phyloP scores from a whole-genome alignment of 495 filamentous ascomycete species.

The Talaromyces nanjingensis region DNA sequence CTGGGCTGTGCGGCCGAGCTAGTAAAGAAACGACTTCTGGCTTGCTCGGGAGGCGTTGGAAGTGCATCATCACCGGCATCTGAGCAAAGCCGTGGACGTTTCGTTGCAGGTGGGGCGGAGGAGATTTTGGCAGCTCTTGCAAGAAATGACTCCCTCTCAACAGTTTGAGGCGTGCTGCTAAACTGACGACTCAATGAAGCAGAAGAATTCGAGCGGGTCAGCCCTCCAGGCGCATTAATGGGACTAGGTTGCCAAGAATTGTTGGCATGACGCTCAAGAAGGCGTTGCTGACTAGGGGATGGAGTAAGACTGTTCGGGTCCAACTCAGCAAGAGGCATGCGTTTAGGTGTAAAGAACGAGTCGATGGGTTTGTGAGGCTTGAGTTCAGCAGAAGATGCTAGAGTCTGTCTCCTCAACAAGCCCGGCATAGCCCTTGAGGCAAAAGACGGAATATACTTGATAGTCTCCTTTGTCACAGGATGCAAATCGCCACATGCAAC shows the following conservation, averaged over 20 bases:
- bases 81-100: constrained; percentile 57
- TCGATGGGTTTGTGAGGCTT: constrained; percentile 65
- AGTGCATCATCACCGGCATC: constrained; percentile 39
- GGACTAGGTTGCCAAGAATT: constrained; percentile 47
- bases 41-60: constrained; percentile 23
- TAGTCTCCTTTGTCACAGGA: constrained; percentile 75
- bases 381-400: constrained; percentile 43
- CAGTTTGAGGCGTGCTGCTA: constrained; percentile 31
- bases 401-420: constrained; percentile 31
- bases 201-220: constrained; percentile 33
- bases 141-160: constrained; percentile 40
- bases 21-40: constrained; percentile 55
- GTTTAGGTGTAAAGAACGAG: constrained; percentile 68
- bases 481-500: constrained; percentile 83
- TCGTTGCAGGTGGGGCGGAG: constrained; percentile 41
- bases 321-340: constrained; percentile 76
- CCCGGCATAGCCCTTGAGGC: constrained; percentile 22
- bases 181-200: constrained; percentile 27
- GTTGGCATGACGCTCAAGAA: constrained; percentile 47
- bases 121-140: constrained; percentile 33
- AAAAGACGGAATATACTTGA: constrained; percentile 34
- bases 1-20: constrained; percentile 32
- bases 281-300: constrained; percentile 58
- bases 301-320: constrained; percentile 78
- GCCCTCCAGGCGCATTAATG: constrained; percentile 24